These are phyloP conservation scores for Ballota nigra DNA, from an alignment of 257 asterid genomes.

Conservation along the genomic window DNA sequence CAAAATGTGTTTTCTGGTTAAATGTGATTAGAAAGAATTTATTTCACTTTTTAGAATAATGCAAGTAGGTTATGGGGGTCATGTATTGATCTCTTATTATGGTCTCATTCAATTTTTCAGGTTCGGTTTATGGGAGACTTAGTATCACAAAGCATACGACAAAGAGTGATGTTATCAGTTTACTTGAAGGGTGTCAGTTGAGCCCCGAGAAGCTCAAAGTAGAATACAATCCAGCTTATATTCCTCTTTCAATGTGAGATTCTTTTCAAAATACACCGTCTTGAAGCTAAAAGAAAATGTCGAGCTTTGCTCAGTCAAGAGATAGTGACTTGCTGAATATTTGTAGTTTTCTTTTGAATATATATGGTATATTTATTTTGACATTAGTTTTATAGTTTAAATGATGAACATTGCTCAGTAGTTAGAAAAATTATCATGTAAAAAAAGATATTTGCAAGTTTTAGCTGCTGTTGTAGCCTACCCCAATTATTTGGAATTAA, in stretches of 20 bases:
- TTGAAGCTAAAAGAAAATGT: neutral
- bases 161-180: constrained; percentile 47
- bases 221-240: constrained; percentile 38
- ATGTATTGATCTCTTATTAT: neutral
- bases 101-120: constrained; percentile 31
- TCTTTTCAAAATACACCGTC: constrained; percentile 11
- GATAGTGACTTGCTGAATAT: neutral
- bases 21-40: neutral
- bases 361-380: neutral
- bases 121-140: constrained; percentile 42
- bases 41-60: neutral
- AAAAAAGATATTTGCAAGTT: neutral
- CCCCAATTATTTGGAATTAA: no score
- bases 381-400: neutral
- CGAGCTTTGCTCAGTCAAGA: neutral
- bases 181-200: constrained; percentile 45
- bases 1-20: neutral
- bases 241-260: constrained; percentile 48
- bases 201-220: constrained; percentile 51
- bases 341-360: neutral
- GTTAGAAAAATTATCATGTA: no score
- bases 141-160: constrained; percentile 45
- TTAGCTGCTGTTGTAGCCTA: neutral
- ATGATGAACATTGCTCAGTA: neutral
- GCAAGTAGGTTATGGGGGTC: neutral